Evolutionary conservation across 768 basidiomycete species (phyloP), one percentile per base, ranked within the genome.

Genomic region (Leucocoprinus leucothites): DNA sequence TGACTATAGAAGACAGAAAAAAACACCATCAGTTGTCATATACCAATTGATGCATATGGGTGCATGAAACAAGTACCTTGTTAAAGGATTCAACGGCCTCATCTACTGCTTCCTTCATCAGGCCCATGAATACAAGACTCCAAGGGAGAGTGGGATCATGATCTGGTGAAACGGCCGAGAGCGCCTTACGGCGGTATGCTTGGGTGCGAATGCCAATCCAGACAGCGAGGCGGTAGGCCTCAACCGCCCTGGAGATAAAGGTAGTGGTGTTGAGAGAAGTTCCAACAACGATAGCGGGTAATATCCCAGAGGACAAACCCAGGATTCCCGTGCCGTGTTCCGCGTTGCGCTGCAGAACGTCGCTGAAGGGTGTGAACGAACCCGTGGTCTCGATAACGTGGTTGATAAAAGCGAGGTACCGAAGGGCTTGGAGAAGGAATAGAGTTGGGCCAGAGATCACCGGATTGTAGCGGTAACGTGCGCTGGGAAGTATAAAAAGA

Each of bases 221-320:
- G 41, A 84, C 64, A 7, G 79, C 73, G 16, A 83, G 62, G 25
- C 81, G 75, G 63, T 74, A 83, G 1, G 71, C 71, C 59, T 82
- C 73, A 13, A 79, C 71, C 6, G 80, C 68, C 49, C 66, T 70
- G 3, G 67, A 66, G 43, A 83, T 72, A 58, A 76, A 82, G 1
- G 71, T 64, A 21, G 77, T 64, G 26, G 67, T 60, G 22, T 66
- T 70, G 9, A 58, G 47, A 0, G 82, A 81, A 1, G 77, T 69
- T 42, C 73, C 77, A 3, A 78, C 77, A 14, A 82, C 76, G 52
- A 78, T 78, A 7, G 82, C 81, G 16, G 78, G 69, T 41, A 84
- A 67, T 51, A 83, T 74, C 25, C 82, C 82, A 44, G 80, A 82
- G n/a, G 81, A 82, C 64, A 82, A 79, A 3, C 78, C 82, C 6